Percentiles rank a stretch among this genome's conserved stretches.
Evolutionary conservation across 129 eudicot genomes (phyloP).

Genomic region (Silybum marianum): DNA sequence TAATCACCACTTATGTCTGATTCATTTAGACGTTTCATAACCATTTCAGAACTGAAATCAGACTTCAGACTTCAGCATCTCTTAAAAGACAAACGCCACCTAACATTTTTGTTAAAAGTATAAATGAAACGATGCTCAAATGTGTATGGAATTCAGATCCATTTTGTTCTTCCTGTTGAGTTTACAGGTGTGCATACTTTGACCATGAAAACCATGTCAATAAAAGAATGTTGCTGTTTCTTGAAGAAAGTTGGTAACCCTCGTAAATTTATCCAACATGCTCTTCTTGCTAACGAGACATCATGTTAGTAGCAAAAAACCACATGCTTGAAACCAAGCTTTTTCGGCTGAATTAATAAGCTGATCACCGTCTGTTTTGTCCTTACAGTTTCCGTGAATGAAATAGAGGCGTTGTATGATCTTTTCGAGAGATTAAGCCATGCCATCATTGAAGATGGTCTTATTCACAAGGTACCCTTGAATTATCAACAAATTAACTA

Average conservation of each 20-base stretch:
- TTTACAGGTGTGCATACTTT: conserved; percentile 21
- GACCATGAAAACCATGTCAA: conserved; percentile 35
- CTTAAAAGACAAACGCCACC: no score
- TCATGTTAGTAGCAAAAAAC: conserved; percentile 58
- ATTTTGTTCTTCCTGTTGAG: background rate
- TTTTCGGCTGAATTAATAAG: conserved; percentile 1
- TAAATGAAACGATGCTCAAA: background rate
- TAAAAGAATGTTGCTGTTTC: conserved; percentile 54
- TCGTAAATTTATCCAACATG: conserved; percentile 41
- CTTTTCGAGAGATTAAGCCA: conserved; percentile 49
- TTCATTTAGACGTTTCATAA: no score
- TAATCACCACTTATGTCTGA: no score
- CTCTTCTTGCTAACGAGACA: conserved; percentile 77
- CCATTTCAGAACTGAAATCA: no score
- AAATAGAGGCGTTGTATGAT: conserved; percentile 48
- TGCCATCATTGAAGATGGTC: conserved; percentile 48
- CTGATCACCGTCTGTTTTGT: background rate
- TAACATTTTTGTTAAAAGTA: no score
- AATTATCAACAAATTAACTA: background rate
- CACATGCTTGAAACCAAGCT: background rate
- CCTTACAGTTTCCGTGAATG: conserved; percentile 58
- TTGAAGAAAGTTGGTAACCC: conserved; percentile 42
- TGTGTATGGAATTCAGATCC: background rate
- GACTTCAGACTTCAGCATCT: no score
- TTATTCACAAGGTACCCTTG: conserved; percentile 52